Evolutionary conservation across 371 early-diverging fungal species (phyloP).

Genomic region (Rozella allomycis): DNA sequence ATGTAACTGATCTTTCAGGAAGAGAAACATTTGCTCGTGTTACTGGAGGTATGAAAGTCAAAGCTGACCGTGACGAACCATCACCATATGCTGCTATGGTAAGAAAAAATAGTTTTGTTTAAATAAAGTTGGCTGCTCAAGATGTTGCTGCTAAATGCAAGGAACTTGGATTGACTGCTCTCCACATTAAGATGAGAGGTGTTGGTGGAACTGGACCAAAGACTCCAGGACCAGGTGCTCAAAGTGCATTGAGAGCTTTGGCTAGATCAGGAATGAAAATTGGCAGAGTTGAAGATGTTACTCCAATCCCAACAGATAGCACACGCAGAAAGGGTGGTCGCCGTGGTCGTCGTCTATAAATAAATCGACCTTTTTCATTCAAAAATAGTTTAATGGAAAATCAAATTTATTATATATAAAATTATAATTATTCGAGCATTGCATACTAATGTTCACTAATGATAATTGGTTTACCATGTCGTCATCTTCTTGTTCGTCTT

Average conservation of each 20-base stretch:
- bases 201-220: slow-evolving; percentile 99
- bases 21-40: slow-evolving; percentile 98
- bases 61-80: slow-evolving; percentile 99
- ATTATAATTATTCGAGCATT: no score
- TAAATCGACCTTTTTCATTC: not conserved
- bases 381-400: no score
- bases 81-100: slow-evolving; percentile 99
- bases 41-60: slow-evolving; percentile 99
- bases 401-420: no score
- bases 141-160: slow-evolving; percentile 97
- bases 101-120: no score
- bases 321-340: slow-evolving; percentile 99
- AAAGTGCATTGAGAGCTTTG: slow-evolving; percentile 97
- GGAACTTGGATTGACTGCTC: slow-evolving; percentile 97
- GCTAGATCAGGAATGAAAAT: slow-evolving; percentile 97
- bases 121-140: slow-evolving; percentile 99
- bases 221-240: slow-evolving; percentile 99
- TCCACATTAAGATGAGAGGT: slow-evolving; percentile 99
- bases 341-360: slow-evolving; percentile 99
- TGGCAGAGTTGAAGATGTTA: slow-evolving; percentile 97
- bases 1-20: slow-evolving; percentile 99
- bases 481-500: no score
- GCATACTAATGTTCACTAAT: no score
- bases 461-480: no score
- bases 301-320: slow-evolving; percentile 97